Evolutionary conservation across 257 asterid genomes (phyloP).

Genomic region (Petrea volubilis): DNA sequence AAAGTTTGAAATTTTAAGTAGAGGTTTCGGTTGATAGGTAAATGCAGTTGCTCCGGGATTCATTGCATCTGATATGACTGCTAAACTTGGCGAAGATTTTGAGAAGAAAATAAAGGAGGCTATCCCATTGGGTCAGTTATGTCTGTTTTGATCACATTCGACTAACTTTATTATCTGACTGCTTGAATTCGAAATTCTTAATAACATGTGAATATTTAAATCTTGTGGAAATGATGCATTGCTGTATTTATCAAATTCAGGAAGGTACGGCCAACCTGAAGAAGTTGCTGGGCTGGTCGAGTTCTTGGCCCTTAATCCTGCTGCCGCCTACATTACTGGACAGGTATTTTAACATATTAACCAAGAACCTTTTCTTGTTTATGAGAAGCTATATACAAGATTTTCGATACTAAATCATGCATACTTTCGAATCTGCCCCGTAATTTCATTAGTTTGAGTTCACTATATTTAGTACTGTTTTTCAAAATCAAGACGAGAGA

Average conservation of each 20-base stretch:
- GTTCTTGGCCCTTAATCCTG: constrained; percentile 57
- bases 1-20: neutral
- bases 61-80: constrained; percentile 91
- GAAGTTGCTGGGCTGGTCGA: constrained; percentile 60
- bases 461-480: no score
- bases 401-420: neutral
- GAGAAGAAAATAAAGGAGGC: constrained; percentile 80
- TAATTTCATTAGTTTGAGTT: no score
- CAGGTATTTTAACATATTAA: constrained; percentile 56
- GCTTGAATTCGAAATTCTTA: neutral
- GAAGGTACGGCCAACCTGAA: constrained; percentile 66
- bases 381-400: neutral
- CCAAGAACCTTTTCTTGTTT: neutral
- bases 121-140: constrained; percentile 77
- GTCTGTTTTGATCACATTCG: neutral
- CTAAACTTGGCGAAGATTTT: constrained; percentile 72
- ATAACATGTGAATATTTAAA: neutral
- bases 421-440: no score
- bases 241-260: constrained; percentile 34
- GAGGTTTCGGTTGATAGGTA: constrained; percentile 47
- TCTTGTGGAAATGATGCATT: neutral
- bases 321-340: constrained; percentile 89
- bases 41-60: constrained; percentile 98
- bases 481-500: no score
- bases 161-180: constrained; percentile 1